A percentile compares a stretch with the other conserved stretches of the same genome.
These are phyloP conservation scores for Fonsecaea multimorphosa DNA, from an alignment of 2,329 filamentous ascomycete genomes.

Conservation along the genomic window DNA sequence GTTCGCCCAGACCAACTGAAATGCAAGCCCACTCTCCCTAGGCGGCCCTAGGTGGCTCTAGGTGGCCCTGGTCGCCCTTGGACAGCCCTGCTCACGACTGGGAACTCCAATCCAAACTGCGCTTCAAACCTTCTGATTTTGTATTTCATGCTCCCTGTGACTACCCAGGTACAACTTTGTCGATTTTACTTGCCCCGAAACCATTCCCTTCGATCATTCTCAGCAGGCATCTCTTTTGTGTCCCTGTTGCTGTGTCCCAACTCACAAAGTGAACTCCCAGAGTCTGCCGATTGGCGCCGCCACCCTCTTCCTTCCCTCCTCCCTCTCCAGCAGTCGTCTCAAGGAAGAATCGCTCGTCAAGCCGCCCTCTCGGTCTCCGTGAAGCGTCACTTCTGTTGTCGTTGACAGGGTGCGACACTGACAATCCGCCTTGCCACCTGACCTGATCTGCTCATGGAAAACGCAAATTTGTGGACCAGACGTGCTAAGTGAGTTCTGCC, in stretches of 20 bases:
- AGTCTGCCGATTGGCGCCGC: neutral
- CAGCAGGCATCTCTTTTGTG: neutral
- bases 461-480: constrained; percentile 58
- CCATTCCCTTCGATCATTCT: neutral
- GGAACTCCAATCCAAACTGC: constrained; percentile 10
- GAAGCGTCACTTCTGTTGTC: neutral
- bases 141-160: neutral
- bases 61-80: neutral
- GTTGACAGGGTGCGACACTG: neutral
- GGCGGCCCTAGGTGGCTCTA: too few relatives aligned
- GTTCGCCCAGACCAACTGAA: neutral
- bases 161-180: neutral
- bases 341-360: constrained; percentile 3
- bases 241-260: neutral
- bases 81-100: neutral
- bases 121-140: constrained; percentile 12
- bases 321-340: neutral
- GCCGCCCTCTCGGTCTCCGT: neutral
- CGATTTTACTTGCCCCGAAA: neutral
- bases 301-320: neutral
- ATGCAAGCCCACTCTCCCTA: neutral
- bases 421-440: constrained; percentile 13
- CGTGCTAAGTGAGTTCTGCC: constrained; percentile 53
- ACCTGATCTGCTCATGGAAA: constrained; percentile 51
- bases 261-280: neutral